Conservation (phyloP, 2,329 filamentous ascomycete genomes). For the Lasiodiplodia citricola region DNA sequence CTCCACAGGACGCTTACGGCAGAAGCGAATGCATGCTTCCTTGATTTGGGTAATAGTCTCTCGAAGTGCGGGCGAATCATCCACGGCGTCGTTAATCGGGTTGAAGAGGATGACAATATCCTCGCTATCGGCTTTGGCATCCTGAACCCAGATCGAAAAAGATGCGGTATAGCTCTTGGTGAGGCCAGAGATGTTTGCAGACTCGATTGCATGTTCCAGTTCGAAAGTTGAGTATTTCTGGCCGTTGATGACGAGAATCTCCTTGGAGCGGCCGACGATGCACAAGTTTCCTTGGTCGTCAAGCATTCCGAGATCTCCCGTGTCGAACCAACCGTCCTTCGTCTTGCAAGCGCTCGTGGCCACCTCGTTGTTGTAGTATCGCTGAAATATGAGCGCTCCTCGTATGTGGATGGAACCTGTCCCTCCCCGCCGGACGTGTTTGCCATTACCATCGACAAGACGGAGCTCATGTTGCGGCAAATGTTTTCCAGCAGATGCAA, state of each 20-base stretch:
- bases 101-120: constrained; percentile 25
- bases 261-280: constrained; percentile 35
- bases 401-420: constrained; percentile 30
- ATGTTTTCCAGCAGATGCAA: constrained; percentile 46
- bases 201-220: constrained; percentile 33
- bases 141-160: constrained; percentile 22
- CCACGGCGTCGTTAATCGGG: background rate
- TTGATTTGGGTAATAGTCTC: constrained; percentile 14
- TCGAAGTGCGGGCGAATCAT: constrained; percentile 17
- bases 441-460: constrained; percentile 4
- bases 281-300: constrained; percentile 34
- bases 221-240: constrained; percentile 35
- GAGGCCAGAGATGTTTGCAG: constrained; percentile 29
- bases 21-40: constrained; percentile 22
- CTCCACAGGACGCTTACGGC: constrained; percentile 13
- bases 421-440: background rate
- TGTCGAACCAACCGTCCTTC: constrained; percentile 37
- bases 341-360: constrained; percentile 34
- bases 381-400: constrained; percentile 47
- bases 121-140: constrained; percentile 21
- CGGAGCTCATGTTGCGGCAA: constrained; percentile 23
- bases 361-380: constrained; percentile 41
- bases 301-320: constrained; percentile 34
- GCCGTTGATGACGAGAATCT: constrained; percentile 37
- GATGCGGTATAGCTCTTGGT: constrained; percentile 18